phyloP scores from a whole-genome alignment of 2,329 filamentous ascomycete species.

The Rutstroemia sydowiana region DNA sequence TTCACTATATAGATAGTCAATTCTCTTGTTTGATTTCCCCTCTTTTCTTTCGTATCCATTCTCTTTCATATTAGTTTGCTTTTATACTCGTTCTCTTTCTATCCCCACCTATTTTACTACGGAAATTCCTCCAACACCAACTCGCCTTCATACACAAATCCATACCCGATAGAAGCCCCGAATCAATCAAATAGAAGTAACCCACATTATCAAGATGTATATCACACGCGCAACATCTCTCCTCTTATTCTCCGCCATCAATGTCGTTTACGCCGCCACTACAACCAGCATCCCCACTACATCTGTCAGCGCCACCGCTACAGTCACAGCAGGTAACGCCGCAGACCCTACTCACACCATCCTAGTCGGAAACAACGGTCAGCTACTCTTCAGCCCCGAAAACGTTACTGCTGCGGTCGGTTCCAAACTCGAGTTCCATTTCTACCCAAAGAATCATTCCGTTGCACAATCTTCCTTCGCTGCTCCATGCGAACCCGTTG shows the following conservation, averaged over 20 bases:
- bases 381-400: constrained; percentile 43
- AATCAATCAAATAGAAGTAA: background rate
- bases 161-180: background rate
- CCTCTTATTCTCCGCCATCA: constrained; percentile 16
- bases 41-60: too few relatives aligned
- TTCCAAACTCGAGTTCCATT: constrained; percentile 48
- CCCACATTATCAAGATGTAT: constrained; percentile 21
- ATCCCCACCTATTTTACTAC: too few relatives aligned
- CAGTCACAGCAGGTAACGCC: constrained; percentile 2
- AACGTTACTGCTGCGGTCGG: constrained; percentile 42
- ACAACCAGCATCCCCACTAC: constrained; percentile 14
- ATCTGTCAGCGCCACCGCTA: constrained; percentile 8
- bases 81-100: too few relatives aligned
- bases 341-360: constrained; percentile 25
- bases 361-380: constrained; percentile 25
- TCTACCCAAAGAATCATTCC: constrained; percentile 44
- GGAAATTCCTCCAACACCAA: background rate
- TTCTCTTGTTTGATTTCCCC: too few relatives aligned
- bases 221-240: constrained; percentile 18
- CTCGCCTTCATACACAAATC: background rate
- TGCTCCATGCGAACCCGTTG: constrained; percentile 28
- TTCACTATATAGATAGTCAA: background rate
- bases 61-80: too few relatives aligned
- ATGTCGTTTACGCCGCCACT: constrained; percentile 15
- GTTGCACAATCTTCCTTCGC: constrained; percentile 35